Evolutionary conservation across 2,329 filamentous ascomycete species (phyloP), one percentile per base, ranked within the genome.

Genomic region (Colletotrichum sojae): DNA sequence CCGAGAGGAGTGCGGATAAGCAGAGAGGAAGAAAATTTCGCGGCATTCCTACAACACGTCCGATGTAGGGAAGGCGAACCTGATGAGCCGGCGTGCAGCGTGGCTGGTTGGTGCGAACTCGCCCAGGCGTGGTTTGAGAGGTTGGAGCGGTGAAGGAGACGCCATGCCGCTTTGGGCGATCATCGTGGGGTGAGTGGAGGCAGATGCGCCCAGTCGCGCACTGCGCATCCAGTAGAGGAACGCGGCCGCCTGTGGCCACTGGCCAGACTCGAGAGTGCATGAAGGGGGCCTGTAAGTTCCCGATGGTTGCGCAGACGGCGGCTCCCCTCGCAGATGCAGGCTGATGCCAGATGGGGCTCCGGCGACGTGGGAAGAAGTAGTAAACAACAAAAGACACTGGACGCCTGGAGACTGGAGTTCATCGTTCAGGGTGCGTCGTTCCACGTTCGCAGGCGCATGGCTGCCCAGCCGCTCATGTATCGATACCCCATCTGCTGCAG

Each of bases 391-490:
- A 22, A 22, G 18, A 49, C 46, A 18, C 22, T 22, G 46, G n/a
- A 49, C 20, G n/a, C 43, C 16, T 46, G 18, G 5, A 31, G 27
- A 36, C 31, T 36, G 8, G 8, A 36, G 31, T 25, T 25, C 73
- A 63, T 59, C 46, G 15, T 36, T 45, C 55, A 13, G 27, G 5
- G n/a, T 39, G 51, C 10, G 46, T 54, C 40, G 10, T 40, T 36
- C 40, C 39, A 69, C 73, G 69, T 71, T 75, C 74, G 73, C 63
- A 73, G 74, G 78, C 68, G 78, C 76, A 78, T 80, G 65, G 78
- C 77, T 81, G 77, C 78, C 78, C 78, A 80, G 79, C 71, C 54
- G 39, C 15, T 73, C 73, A 76, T 75, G 79, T 81, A 80, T 75
- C 74, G 71, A 75, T 77, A 76, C 75, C 75, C 76, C 63, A 72